A percentile compares a stretch with the other conserved stretches of the same genome.
Conservation (phyloP, 2,329 filamentous ascomycete species). For the Claviceps sp. region DNA sequence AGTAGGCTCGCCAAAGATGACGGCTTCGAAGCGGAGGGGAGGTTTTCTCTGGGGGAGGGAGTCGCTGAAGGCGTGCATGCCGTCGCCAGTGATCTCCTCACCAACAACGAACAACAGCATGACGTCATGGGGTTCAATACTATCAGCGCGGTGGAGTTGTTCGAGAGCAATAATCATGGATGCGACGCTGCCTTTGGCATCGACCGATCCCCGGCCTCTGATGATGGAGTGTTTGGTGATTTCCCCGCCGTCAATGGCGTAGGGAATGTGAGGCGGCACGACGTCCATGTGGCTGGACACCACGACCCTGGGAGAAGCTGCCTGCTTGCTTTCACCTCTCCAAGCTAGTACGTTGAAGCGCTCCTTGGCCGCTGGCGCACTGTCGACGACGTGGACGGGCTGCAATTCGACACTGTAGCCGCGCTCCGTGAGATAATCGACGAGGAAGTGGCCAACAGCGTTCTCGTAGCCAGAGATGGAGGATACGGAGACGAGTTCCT, state of each 20-base stretch:
- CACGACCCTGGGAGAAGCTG: slow-evolving; percentile 44
- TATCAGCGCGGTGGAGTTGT: slow-evolving; percentile 30
- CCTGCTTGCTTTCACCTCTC: slow-evolving; percentile 27
- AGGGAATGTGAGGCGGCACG: slow-evolving; percentile 60
- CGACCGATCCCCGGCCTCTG: slow-evolving; percentile 61
- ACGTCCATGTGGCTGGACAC: slow-evolving; percentile 73
- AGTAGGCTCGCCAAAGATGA: slow-evolving; percentile 89
- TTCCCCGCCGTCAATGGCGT: slow-evolving; percentile 38
- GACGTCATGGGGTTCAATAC: slow-evolving; percentile 35
- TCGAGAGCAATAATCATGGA: slow-evolving; percentile 58
- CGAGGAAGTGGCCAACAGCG: slow-evolving; percentile 54
- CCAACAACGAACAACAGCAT: slow-evolving; percentile 61
- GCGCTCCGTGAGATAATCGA: slow-evolving; percentile 43
- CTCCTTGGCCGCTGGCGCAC: slow-evolving; percentile 15
- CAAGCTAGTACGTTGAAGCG: slow-evolving; percentile 67
- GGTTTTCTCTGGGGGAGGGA: slow-evolving; percentile 19
- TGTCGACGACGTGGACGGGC: slow-evolving; percentile 20
- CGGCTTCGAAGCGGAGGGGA: slow-evolving; percentile 40
- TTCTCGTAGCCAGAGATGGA: slow-evolving; percentile 61
- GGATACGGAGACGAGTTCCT: slow-evolving; percentile 57
- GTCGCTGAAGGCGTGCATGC: slow-evolving; percentile 52
- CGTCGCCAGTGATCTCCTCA: slow-evolving; percentile 69
- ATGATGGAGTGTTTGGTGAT: slow-evolving; percentile 38
- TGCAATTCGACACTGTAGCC: slow-evolving; percentile 33
- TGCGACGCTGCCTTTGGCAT: slow-evolving; percentile 57